Base-by-base conservation (phyloP, 1,284 basidiomycete genomes). In the Chondrostereum purpureum region DNA sequence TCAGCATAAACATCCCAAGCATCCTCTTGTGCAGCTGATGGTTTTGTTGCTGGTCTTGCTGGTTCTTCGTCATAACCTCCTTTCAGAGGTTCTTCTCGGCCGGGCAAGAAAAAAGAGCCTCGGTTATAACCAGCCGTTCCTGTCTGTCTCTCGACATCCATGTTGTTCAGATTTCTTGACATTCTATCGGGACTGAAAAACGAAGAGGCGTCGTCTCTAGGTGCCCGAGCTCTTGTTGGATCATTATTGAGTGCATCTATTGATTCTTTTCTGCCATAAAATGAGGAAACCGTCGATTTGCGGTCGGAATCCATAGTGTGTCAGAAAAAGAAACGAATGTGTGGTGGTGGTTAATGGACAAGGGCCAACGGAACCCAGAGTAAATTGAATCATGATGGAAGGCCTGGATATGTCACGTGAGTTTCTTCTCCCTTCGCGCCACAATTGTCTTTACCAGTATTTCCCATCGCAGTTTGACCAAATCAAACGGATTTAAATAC, bases 1-100 rank as follows among this genome's bases (percentile, higher is more conserved):
- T 94, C 91, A 6, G 90, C 88, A 58, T 83, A 89, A 27, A 94
- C 81, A 58, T 94, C 87, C 76, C 88, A 92, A 5, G 72, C 69
- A 21, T 68, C 76, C 36, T 80, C 80, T 24, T 61, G 59, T 47
- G 59, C 57, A 22, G 38, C 41, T 23, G 23, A 37, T 14, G 42
- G 46, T 38, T 54, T 58, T n/a, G 50, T 43, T n/a, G 57, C 58
- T 17, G 60, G 64, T 33, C 65, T 62, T 49, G 71, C 62, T 44
- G 67, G 66, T 49, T 72, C 69, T 56, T 87, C 84, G 50, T 86
- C 83, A 42, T 69, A 63, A n/a, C 77, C 80, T 12, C 80, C 82
- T 59, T 85, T 86, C 50, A 88, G 61, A 5, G 86, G 86, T 55
- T 86, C 85, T 53, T 75, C 72, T 51, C 86, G 69, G 10, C 80